phyloP scores from a whole-genome alignment of 2,329 filamentous ascomycete genomes.

The Fusarium sp. region DNA sequence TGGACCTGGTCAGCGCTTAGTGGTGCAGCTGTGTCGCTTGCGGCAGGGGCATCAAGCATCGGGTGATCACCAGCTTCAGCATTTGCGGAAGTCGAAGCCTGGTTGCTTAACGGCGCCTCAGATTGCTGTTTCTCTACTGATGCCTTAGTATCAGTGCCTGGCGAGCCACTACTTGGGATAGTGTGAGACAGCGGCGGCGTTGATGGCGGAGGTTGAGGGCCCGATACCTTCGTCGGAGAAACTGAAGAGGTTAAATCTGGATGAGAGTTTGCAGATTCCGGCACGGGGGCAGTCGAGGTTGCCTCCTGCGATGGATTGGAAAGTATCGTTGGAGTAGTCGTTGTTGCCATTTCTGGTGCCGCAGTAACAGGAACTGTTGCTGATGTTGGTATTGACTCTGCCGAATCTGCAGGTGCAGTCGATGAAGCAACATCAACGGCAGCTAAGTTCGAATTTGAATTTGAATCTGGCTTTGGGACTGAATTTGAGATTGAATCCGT shows the following conservation, averaged over 20 bases:
- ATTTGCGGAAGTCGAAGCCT: slow-evolving; percentile 20
- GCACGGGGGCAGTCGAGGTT: slow-evolving; percentile 8
- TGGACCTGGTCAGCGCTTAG: slow-evolving; percentile 20
- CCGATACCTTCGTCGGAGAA: slow-evolving; percentile 13
- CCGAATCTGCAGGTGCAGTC: slow-evolving; percentile 9
- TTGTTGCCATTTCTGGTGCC: slow-evolving; percentile 13
- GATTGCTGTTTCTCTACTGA: slow-evolving; percentile 31
- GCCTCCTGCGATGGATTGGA: slow-evolving; percentile 12
- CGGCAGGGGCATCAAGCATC: slow-evolving; percentile 39
- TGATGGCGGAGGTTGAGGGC: slow-evolving; percentile 32
- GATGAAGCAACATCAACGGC: slow-evolving; percentile 7
- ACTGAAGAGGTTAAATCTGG: slow-evolving; percentile 11
- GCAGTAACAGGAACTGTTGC: slow-evolving; percentile 7
- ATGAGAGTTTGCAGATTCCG: slow-evolving; percentile 12
- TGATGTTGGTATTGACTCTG: slow-evolving; percentile 26
- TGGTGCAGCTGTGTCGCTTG: slow-evolving; percentile 17
- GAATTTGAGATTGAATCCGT: slow-evolving; percentile 7
- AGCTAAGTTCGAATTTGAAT: not conserved
- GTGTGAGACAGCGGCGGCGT: slow-evolving; percentile 34
- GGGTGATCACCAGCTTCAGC: slow-evolving; percentile 33
- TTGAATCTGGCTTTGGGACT: slow-evolving; percentile 12
- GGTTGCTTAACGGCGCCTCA: slow-evolving; percentile 32
- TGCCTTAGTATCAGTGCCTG: slow-evolving; percentile 20
- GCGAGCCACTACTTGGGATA: slow-evolving; percentile 11
- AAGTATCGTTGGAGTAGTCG: slow-evolving; percentile 7